These are phyloP conservation scores for Haberlea rhodopensis DNA, from an alignment of 257 asterid genomes.

Conservation along the genomic window DNA sequence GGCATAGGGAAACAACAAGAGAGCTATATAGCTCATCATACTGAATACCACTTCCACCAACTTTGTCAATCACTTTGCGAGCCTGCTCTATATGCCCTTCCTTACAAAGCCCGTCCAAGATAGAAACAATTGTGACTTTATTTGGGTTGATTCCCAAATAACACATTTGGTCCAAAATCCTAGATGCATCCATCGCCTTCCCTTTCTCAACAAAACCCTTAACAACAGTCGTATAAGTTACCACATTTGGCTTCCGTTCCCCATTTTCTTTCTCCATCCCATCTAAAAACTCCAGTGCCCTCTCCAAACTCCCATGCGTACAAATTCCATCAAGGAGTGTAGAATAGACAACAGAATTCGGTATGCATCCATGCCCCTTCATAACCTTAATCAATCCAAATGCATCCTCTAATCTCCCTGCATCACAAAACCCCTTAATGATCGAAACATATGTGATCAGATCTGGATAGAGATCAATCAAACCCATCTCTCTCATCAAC, in stretches of 20 bases:
- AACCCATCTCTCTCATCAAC: slow-evolving; percentile 73
- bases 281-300: slow-evolving; percentile 55
- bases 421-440: slow-evolving; percentile 63
- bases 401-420: slow-evolving; percentile 69
- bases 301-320: slow-evolving; percentile 54
- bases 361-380: slow-evolving; percentile 64
- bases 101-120: slow-evolving; percentile 66
- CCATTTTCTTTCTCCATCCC: slow-evolving; percentile 64
- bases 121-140: slow-evolving; percentile 43
- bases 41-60: slow-evolving; percentile 32
- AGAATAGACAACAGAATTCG: slow-evolving; percentile 61
- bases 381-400: slow-evolving; percentile 46
- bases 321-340: slow-evolving; percentile 68
- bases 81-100: slow-evolving; percentile 66
- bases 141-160: slow-evolving; percentile 54
- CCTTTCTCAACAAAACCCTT: slow-evolving; percentile 62
- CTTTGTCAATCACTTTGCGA: slow-evolving; percentile 41
- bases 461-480: slow-evolving; percentile 70
- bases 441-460: slow-evolving; percentile 52
- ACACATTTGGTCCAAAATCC: slow-evolving; percentile 53
- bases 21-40: slow-evolving; percentile 53
- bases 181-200: slow-evolving; percentile 47
- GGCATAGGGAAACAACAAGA: slow-evolving; percentile 53
- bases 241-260: slow-evolving; percentile 54
- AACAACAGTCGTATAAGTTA: slow-evolving; percentile 66